Percentiles rank a stretch among this genome's conserved stretches.
These are phyloP conservation scores for Ganoderma resinaceum DNA, from an alignment of 1,284 basidiomycete genomes.

Conservation along the genomic window DNA sequence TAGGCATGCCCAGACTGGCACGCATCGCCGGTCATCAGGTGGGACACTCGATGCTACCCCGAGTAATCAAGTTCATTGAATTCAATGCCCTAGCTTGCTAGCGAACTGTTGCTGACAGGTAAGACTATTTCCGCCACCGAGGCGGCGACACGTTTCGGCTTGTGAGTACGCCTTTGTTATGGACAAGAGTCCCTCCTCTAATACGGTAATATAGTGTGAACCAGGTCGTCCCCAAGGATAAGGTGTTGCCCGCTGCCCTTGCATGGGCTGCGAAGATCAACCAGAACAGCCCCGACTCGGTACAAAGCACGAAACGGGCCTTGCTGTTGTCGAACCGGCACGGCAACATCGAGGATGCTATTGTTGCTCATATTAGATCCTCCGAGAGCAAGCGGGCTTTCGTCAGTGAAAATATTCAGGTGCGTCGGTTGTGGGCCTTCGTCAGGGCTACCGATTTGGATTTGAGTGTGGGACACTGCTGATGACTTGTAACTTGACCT, in stretches of 20 bases:
- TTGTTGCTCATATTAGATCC: slow-evolving; percentile 56
- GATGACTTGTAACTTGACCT: slow-evolving; percentile 5
- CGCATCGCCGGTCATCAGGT: slow-evolving; percentile 76
- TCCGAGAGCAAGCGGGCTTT: slow-evolving; percentile 65
- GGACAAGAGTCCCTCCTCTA: background rate
- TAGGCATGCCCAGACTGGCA: slow-evolving; percentile 71
- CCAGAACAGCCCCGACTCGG: slow-evolving; percentile 80
- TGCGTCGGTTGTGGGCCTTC: slow-evolving; percentile 33
- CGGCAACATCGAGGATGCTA: slow-evolving; percentile 61
- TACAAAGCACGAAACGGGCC: slow-evolving; percentile 78
- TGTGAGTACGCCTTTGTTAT: slow-evolving; percentile 55
- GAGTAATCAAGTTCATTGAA: background rate
- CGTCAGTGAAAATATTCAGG: slow-evolving; percentile 77
- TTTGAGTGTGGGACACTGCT: background rate
- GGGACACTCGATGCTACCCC: slow-evolving; percentile 15
- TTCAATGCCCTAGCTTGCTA: slow-evolving; percentile 60
- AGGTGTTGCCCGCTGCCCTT: slow-evolving; percentile 70
- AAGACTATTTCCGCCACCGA: slow-evolving; percentile 71
- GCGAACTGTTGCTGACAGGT: slow-evolving; percentile 81
- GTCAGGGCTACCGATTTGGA: background rate
- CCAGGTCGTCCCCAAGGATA: slow-evolving; percentile 61
- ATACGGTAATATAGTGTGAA: slow-evolving; percentile 61
- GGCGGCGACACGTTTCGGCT: slow-evolving; percentile 74
- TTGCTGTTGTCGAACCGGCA: slow-evolving; percentile 61
- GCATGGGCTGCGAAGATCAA: slow-evolving; percentile 67